Evolutionary conservation across 805 yeast species (phyloP).

Genomic region (Sporopachydermia lactativora): DNA sequence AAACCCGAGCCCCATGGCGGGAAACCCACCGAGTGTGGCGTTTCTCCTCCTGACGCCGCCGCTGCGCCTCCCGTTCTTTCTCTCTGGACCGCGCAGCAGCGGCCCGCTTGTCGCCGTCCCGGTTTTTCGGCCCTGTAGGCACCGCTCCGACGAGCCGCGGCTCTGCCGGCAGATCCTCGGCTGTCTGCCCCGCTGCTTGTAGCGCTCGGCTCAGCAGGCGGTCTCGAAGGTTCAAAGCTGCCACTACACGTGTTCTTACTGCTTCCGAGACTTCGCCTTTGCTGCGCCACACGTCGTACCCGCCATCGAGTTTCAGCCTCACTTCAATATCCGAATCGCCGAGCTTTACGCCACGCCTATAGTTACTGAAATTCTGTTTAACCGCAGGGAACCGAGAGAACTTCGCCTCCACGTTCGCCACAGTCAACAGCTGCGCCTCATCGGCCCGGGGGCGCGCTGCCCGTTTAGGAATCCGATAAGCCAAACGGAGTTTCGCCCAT

Average conservation of each 20-base stretch:
- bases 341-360: neutral
- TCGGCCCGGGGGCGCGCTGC: conserved; percentile 9
- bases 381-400: neutral
- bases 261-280: neutral
- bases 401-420: neutral
- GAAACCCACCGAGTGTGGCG: neutral
- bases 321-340: neutral
- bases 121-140: neutral
- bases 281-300: neutral
- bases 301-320: neutral
- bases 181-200: neutral
- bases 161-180: conserved; percentile 5
- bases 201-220: neutral
- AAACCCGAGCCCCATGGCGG: conserved; percentile 15
- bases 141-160: neutral
- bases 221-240: neutral
- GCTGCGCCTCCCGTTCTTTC: neutral
- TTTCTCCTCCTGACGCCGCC: conserved; percentile 1
- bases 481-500: conserved; percentile 69
- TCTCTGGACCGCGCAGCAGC: neutral
- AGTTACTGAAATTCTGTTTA: neutral
- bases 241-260: neutral
- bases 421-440: too few species aligned
- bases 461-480: conserved; percentile 71
- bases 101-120: conserved; percentile 2